Base-by-base conservation (phyloP, 1,284 basidiomycete genomes). In the Pyrrhoderma lamaoense region DNA sequence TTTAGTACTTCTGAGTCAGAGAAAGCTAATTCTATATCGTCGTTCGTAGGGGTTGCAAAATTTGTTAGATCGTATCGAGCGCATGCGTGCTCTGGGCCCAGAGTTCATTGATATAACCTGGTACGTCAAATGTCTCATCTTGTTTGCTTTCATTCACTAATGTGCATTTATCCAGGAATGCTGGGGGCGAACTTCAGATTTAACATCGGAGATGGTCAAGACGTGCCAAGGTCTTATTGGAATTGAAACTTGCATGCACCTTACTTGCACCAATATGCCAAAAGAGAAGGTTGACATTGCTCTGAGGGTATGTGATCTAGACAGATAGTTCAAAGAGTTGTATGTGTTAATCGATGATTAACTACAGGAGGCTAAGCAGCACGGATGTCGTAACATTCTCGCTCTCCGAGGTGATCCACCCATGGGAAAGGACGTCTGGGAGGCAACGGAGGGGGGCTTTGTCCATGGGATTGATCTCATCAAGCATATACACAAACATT, bases 41-140 rank as follows among this genome's bases (percentile, higher is more conserved):
- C 38, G 38, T 5, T 7, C 47, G 27, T 58, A 93, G 89, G 93
- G 93, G 60, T 73, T 95, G 25, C 89, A 94, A 82, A 97, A 97
- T 67, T 73, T 97, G 25, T 74, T 93, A 55, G 95, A 97, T 70
- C 93, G 95, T 62, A 95, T 98, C 70, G 93, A 97, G 69, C 90
- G 96, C 60, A 99, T 99, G 95, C 80, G 93, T 54, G 80, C 82
- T 21, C 73, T 97, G 42, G 96, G 96, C 3, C 96, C 96, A 14
- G 95, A 96, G 69, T 99, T 98, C 65, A 89, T 98, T 62, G 94
- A 99, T 67, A 96, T 99, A 64, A 99, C 94, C 65, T 98, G 91
- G 93, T 85, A 56, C 56, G 77, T 63, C 14, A 52, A 21, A 49
- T 48, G 14, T 18, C 5, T 40, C 8, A 16, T 40, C 14, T 7